Evolutionary conservation across 305 asterid genomes (phyloP).

Genomic region (Fraxinus angustifolia): DNA sequence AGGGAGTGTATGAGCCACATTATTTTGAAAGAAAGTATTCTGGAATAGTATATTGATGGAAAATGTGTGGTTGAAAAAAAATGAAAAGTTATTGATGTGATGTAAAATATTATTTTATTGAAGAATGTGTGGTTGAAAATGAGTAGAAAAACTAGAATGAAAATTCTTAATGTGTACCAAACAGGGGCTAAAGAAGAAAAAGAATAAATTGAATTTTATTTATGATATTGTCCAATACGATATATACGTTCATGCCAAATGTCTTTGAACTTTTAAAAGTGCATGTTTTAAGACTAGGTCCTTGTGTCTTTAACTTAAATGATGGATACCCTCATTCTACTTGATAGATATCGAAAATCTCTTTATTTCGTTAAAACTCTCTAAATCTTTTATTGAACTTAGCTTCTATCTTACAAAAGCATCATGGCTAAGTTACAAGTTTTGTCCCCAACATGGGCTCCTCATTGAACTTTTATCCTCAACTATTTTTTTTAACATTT

Average conservation of each 20-base stretch:
- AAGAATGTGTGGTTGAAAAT: too few species aligned
- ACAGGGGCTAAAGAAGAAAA: too few species aligned
- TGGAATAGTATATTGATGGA: too few species aligned
- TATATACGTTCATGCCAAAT: neutral
- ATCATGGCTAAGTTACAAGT: neutral
- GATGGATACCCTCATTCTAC: neutral
- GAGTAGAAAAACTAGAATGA: too few species aligned
- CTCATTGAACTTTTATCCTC: neutral
- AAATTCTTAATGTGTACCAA: too few species aligned
- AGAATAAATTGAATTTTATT: neutral
- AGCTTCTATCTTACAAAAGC: neutral
- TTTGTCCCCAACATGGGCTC: neutral
- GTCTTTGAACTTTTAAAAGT: neutral
- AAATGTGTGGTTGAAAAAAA: too few species aligned
- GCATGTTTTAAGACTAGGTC: neutral
- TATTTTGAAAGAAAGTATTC: too few species aligned
- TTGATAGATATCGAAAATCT: neutral
- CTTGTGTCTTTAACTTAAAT: neutral
- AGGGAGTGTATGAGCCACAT: too few species aligned
- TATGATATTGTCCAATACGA: too few species aligned
- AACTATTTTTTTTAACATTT: neutral
- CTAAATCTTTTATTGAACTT: neutral
- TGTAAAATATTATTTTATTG: too few species aligned
- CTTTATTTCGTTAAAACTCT: neutral
- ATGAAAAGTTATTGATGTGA: too few species aligned